Percentiles rank a stretch among this genome's conserved stretches.
Evolutionary conservation across 2,329 filamentous ascomycete genomes (phyloP).

Genomic region (Geosmithia morbida): DNA sequence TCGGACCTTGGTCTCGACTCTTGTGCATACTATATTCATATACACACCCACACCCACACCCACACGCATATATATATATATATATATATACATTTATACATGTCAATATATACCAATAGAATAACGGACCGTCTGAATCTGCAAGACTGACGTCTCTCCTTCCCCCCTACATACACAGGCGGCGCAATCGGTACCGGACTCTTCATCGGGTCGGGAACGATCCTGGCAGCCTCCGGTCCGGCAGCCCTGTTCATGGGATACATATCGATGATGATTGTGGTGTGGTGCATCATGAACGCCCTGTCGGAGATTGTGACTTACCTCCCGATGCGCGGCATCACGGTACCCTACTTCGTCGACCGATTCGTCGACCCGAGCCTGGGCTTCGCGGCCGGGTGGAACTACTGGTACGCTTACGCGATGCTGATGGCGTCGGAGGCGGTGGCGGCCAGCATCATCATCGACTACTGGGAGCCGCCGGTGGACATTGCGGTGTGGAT

Average conservation of each 20-base stretch:
- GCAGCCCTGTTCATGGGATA: slow-evolving; percentile 56
- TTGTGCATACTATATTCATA: too few relatives aligned
- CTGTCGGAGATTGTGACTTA: slow-evolving; percentile 41
- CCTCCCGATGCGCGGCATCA: slow-evolving; percentile 40
- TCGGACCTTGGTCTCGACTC: not conserved
- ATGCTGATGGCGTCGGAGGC: slow-evolving; percentile 44
- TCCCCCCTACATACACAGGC: slow-evolving; percentile 7
- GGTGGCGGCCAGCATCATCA: slow-evolving; percentile 40
- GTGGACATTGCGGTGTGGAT: slow-evolving; percentile 45
- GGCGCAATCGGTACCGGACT: slow-evolving; percentile 50
- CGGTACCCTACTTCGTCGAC: slow-evolving; percentile 39
- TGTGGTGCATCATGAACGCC: slow-evolving; percentile 39
- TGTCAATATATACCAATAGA: too few relatives aligned
- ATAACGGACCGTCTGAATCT: too few relatives aligned
- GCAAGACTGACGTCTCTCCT: too few relatives aligned
- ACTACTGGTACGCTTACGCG: slow-evolving; percentile 48
- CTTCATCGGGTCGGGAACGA: slow-evolving; percentile 45
- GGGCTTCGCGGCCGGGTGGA: slow-evolving; percentile 43
- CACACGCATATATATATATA: too few relatives aligned
- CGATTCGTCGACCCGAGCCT: slow-evolving; percentile 40
- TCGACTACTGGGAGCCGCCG: slow-evolving; percentile 43
- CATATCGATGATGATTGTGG: slow-evolving; percentile 35
- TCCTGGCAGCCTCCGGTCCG: slow-evolving; percentile 41
- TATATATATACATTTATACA: too few relatives aligned
- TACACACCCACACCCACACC: not conserved